Conservation (phyloP, 2,329 filamentous ascomycete genomes). For the Rhynchosporium secalis region DNA sequence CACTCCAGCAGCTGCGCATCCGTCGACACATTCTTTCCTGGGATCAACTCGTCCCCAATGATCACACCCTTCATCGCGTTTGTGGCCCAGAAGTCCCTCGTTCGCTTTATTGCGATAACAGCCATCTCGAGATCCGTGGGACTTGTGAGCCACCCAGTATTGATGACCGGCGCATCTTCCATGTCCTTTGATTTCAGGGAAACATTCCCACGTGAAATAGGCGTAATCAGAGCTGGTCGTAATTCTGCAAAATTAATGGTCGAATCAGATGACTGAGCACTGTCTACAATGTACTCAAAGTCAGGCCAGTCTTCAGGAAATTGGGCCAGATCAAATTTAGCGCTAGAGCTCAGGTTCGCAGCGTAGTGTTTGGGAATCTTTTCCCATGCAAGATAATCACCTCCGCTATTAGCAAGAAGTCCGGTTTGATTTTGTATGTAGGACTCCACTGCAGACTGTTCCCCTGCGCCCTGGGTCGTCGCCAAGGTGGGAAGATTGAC, state of each 20-base stretch:
- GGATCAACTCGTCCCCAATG: slow-evolving; percentile 25
- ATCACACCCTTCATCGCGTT: slow-evolving; percentile 15
- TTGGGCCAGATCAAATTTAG: slow-evolving; percentile 41
- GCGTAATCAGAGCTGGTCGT: slow-evolving; percentile 41
- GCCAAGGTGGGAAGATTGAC: slow-evolving; percentile 35
- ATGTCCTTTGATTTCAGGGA: slow-evolving; percentile 42
- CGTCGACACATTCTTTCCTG: slow-evolving; percentile 19
- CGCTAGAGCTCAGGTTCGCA: slow-evolving; percentile 39
- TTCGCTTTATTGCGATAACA: slow-evolving; percentile 46
- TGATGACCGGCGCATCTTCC: slow-evolving; percentile 41
- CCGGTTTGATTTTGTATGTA: too few species aligned
- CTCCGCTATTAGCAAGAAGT: background rate
- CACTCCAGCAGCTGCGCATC: slow-evolving; percentile 29
- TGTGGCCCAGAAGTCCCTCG: slow-evolving; percentile 38
- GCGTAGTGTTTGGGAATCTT: slow-evolving; percentile 26
- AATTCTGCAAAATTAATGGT: too few species aligned
- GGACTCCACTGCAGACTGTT: too few species aligned
- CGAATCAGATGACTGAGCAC: too few species aligned
- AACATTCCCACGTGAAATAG: slow-evolving; percentile 47
- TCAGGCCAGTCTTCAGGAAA: slow-evolving; percentile 38
- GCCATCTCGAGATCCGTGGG: slow-evolving; percentile 47
- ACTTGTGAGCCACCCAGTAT: slow-evolving; percentile 48
- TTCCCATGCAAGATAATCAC: slow-evolving; percentile 43
- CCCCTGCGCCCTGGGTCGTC: background rate
- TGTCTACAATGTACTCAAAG: slow-evolving; percentile 36